Conservation (phyloP, 352 stramenopile species). For the Hyaloperonospora brassicae region DNA sequence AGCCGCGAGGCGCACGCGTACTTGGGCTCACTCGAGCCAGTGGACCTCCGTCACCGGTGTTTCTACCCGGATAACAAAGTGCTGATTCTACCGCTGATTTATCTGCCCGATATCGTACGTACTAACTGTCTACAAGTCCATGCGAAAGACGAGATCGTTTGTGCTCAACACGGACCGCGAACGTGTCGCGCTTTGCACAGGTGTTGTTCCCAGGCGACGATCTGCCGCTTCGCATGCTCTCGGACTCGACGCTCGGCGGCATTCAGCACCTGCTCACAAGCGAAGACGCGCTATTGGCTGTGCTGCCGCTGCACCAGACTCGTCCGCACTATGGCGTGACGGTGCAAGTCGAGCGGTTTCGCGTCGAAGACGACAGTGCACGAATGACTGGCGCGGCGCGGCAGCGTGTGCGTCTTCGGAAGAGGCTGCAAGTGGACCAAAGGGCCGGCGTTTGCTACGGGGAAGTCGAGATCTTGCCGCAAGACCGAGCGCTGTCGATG, state of each 20-base stretch:
- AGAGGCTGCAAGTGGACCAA: slow-evolving; percentile 15
- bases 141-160: background rate
- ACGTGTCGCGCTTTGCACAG: slow-evolving; percentile 16
- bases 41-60: slow-evolving; percentile 39
- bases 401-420: slow-evolving; percentile 53
- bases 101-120: slow-evolving; percentile 65
- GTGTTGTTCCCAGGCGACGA: slow-evolving; percentile 79
- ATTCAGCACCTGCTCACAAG: slow-evolving; percentile 39
- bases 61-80: slow-evolving; percentile 44
- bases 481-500: slow-evolving; percentile 32
- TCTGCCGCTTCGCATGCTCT: slow-evolving; percentile 67
- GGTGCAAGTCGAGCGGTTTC: slow-evolving; percentile 62
- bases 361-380: slow-evolving; percentile 30
- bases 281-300: slow-evolving; percentile 46
- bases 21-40: slow-evolving; percentile 55
- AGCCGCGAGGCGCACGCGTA: slow-evolving; percentile 45
- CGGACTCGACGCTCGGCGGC: slow-evolving; percentile 37
- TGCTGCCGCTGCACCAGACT: slow-evolving; percentile 51
- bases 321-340: slow-evolving; percentile 50
- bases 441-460: slow-evolving; percentile 17
- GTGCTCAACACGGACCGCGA: background rate
- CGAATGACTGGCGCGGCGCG: slow-evolving; percentile 53
- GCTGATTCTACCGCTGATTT: slow-evolving; percentile 58
- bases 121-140: background rate
- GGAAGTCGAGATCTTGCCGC: slow-evolving; percentile 58